phyloP scores from a whole-genome alignment of 345 rosid genomes.

The Trapa incisa region DNA sequence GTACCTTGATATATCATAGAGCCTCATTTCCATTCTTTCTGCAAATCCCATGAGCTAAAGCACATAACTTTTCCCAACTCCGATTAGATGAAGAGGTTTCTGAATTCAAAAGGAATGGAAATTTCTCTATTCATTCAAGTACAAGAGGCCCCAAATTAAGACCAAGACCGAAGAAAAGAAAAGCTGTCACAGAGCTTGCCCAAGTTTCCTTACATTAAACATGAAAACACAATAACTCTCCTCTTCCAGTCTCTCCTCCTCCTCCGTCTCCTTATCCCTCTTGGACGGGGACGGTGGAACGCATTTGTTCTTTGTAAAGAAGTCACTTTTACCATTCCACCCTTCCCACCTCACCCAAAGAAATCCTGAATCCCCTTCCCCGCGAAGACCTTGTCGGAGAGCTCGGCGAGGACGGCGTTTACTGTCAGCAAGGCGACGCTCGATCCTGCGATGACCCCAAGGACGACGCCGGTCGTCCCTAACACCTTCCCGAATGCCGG shows the following conservation, averaged over 20 bases:
- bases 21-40: background rate
- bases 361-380: slow-evolving; percentile 87
- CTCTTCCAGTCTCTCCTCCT: background rate
- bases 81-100: background rate
- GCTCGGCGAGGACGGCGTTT: slow-evolving; percentile 78
- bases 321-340: background rate
- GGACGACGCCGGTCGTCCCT: slow-evolving; percentile 78
- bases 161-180: background rate
- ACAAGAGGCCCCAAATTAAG: no score
- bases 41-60: background rate
- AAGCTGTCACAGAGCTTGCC: background rate
- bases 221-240: background rate
- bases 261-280: background rate
- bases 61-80: background rate
- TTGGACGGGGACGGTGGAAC: background rate
- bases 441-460: slow-evolving; percentile 88
- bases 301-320: background rate
- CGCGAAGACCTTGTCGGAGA: slow-evolving; percentile 65
- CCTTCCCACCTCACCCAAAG: slow-evolving; percentile 28
- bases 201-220: background rate
- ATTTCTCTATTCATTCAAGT: background rate
- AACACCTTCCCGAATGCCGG: slow-evolving; percentile 74
- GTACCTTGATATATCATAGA: no score
- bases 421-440: slow-evolving; percentile 80
- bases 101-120: background rate